These are phyloP conservation scores for Ichthyophonus hoferi DNA, from an alignment of 208 protist genomes.

Conservation along the genomic window DNA sequence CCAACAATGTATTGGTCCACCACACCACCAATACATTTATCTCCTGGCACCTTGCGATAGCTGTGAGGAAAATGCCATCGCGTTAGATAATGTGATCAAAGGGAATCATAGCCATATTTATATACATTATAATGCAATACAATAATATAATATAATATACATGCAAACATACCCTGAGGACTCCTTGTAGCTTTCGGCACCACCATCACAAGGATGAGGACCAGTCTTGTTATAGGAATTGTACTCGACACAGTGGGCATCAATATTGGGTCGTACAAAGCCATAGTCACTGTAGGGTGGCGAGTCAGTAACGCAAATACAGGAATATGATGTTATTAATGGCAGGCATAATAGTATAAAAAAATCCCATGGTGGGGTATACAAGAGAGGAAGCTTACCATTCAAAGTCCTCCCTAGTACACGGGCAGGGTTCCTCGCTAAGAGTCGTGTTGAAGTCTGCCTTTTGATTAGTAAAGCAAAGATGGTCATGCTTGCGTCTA, in stretches of 20 bases:
- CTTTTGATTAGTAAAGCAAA: not conserved
- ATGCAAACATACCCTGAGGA: not conserved
- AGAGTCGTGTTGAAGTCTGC: not conserved
- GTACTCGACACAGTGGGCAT: constrained; percentile 16
- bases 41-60: constrained; percentile 11
- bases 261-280: constrained; percentile 7
- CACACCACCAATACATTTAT: constrained; percentile 3
- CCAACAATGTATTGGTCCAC: not conserved
- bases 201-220: not conserved
- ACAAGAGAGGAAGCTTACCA: constrained; percentile 1
- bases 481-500: not conserved
- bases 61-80: no score
- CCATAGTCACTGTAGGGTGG: constrained; percentile 2
- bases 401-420: constrained; percentile 27
- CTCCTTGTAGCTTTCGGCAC: not conserved
- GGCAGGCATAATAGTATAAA: no score
- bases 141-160: no score
- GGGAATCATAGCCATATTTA: no score
- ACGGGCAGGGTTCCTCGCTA: not conserved
- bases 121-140: no score
- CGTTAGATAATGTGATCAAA: no score
- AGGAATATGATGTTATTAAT: no score
- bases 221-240: not conserved
- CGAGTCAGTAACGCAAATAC: no score
- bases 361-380: no score